phyloP scores from a whole-genome alignment of 2,329 filamentous ascomycete species.

The Fusarium sp. region DNA sequence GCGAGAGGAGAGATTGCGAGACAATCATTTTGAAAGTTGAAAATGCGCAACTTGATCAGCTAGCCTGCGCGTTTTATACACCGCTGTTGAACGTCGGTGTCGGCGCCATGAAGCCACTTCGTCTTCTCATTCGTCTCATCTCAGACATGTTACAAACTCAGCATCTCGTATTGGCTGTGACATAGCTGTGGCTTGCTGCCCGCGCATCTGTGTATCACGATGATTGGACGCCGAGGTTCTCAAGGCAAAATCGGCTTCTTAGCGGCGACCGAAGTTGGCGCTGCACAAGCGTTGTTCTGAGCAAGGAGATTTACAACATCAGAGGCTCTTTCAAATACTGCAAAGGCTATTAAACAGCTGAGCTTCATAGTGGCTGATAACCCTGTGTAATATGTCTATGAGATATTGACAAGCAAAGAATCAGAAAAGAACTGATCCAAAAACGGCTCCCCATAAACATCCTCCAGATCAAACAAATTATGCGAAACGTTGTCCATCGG shows the following conservation, averaged over 20 bases:
- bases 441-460: constrained; percentile 30
- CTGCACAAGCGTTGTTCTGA: background rate
- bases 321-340: rapidly evolving
- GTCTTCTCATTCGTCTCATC: background rate
- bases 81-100: background rate
- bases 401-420: constrained; percentile 26
- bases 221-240: background rate
- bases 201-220: background rate
- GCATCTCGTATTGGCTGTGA: background rate
- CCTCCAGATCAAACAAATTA: constrained; percentile 25
- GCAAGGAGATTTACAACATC: rapidly evolving
- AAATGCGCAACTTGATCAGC: rapidly evolving
- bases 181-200: background rate
- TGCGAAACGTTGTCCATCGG: background rate
- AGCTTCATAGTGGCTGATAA: rapidly evolving
- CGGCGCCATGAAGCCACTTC: background rate
- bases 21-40: background rate
- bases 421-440: constrained; percentile 39
- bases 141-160: background rate
- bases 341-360: rapidly evolving
- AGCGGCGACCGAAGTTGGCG: background rate
- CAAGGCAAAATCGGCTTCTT: background rate
- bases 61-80: background rate
- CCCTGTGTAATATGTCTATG: background rate
- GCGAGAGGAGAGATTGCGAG: background rate